Conservation (phyloP, 306 rosid species). For the Inga laurina region DNA sequence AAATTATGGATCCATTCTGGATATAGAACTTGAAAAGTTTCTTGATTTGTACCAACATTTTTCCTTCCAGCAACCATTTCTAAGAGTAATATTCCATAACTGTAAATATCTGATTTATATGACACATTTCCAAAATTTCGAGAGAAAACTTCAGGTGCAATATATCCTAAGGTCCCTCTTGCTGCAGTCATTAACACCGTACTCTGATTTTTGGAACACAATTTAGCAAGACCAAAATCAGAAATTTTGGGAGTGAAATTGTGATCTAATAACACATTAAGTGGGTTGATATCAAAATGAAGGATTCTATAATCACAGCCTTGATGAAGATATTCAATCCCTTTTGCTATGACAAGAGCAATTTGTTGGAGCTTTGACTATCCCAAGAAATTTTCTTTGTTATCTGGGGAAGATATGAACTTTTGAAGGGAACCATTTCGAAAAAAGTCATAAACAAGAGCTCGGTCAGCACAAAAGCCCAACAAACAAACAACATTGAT, state of each 20-base stretch:
- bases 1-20: not conserved
- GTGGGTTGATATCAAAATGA: not conserved
- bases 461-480: slow-evolving; percentile 29
- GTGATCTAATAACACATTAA: not conserved
- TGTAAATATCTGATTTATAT: not conserved
- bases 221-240: too few species aligned
- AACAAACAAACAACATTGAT: not conserved
- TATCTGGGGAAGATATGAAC: not conserved
- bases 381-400: not conserved
- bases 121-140: not conserved
- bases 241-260: too few species aligned
- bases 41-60: not conserved
- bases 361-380: not conserved
- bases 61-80: not conserved
- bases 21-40: too few species aligned
- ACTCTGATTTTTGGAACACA: too few species aligned
- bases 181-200: too few species aligned
- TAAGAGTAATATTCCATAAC: not conserved
- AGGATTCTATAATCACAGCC: not conserved
- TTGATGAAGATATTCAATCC: not conserved
- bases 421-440: not conserved
- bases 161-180: too few species aligned
- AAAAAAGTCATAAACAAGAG: slow-evolving; percentile 8
- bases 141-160: not conserved
- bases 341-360: not conserved